Evolutionary conservation across 1,139 yeast species (phyloP).

Genomic region (Arxiozyma heterogenica): DNA sequence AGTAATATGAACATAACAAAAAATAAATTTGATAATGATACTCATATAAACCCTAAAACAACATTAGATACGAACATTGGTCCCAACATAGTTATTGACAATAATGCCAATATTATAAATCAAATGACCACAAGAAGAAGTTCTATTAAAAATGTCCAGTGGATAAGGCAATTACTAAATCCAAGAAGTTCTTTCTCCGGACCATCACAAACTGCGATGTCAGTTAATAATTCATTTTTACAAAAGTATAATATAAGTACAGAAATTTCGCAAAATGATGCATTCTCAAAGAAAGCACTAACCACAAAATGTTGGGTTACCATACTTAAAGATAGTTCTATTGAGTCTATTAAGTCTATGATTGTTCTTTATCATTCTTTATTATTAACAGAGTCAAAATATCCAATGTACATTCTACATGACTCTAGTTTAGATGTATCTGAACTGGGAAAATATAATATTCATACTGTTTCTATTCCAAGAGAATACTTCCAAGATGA

Average conservation of each 20-base stretch:
- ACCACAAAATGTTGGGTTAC: conserved; percentile 26
- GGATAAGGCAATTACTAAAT: conserved; percentile 27
- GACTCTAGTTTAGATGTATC: conserved; percentile 13
- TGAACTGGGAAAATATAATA: conserved; percentile 12
- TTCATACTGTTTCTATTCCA: conserved; percentile 9
- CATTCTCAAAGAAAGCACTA: neutral
- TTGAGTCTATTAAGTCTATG: conserved; percentile 18
- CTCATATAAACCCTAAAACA: neutral
- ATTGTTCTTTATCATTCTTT: conserved; percentile 24
- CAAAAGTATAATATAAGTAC: neutral
- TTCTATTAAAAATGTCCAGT: conserved; percentile 28
- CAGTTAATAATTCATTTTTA: conserved; percentile 16
- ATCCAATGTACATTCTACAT: conserved; percentile 21
- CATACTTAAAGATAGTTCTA: conserved; percentile 13
- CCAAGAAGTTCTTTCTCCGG: conserved; percentile 32
- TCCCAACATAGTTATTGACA: neutral
- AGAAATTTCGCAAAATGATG: neutral
- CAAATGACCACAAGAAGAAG: conserved; percentile 17
- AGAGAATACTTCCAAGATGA: conserved; percentile 7
- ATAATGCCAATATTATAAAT: neutral
- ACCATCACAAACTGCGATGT: conserved; percentile 7
- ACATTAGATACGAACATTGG: neutral
- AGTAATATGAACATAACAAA: neutral
- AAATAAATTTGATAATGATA: neutral
- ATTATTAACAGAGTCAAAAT: conserved; percentile 18